Base-by-base conservation (phyloP, 2,329 filamentous ascomycete genomes). In the Cyphellophora europaea region DNA sequence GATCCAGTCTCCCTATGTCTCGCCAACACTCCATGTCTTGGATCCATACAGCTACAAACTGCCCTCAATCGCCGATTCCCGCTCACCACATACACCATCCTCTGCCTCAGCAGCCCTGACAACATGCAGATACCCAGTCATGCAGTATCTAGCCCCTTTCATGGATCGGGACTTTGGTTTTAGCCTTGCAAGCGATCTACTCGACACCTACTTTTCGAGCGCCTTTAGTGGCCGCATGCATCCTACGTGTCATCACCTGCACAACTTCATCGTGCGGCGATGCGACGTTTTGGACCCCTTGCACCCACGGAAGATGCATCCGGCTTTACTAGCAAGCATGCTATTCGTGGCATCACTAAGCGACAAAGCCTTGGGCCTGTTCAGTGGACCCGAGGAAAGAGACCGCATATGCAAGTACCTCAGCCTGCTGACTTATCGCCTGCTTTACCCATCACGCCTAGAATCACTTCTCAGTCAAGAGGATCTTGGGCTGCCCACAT, bases 261-360 rank as follows among this genome's bases (percentile, higher is more conserved):
- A 69, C 13, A 65, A 63, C 1, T 54, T 62, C 14, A 57, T 71
- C 34, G 61, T 69, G 29, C 57, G 65, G 12, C 65, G 59, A 39
- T 56, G 56, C 35, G 66, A 65, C 1, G 52, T 70, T 4, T 50
- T 65, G 0, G 56, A 63, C 27, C 51, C 58, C 2, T 52, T 54
- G 0, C 56, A 56, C 12, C 63, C 65, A 2, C 56, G 67, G 15
- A 52, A 48, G 6, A 61, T 58, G 1, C 62, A 64, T 0, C 61
- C 65, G 1, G 64, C 66, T 2, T 50, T 71, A 4, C 49, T 71
- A 5, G 57, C 61, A 0, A 63, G 63, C 1, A 68, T 71, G 38
- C 53, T 71, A 0, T 71, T 66, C 59, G 64, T 59, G 29, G 59
- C 62, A 6, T 61, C 64, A 0, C 63, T 70, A 37, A 69, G 65